These are phyloP conservation scores for Turritis glabra DNA, from an alignment of 345 rosid species.

Conservation along the genomic window DNA sequence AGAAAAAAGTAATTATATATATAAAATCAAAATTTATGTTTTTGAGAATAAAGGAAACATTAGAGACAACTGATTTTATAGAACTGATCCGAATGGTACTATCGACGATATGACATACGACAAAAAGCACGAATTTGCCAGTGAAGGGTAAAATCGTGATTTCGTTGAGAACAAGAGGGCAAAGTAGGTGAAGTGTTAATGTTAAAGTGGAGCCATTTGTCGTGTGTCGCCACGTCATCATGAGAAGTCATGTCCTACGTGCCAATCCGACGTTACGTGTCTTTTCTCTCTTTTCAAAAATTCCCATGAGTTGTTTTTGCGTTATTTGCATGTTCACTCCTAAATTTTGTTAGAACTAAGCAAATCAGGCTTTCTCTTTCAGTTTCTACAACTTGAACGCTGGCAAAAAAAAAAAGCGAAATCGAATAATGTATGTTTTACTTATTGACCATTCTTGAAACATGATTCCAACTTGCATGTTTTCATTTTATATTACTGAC, in stretches of 20 bases:
- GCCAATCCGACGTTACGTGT: constrained; percentile 22
- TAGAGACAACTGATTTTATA: constrained; percentile 23
- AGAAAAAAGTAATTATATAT: neutral
- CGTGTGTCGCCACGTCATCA: constrained; percentile 30
- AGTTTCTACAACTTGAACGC: neutral
- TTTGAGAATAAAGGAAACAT: constrained; percentile 27
- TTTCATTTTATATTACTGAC: neutral
- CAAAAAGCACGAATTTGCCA: constrained; percentile 21
- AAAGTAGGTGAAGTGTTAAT: constrained; percentile 26
- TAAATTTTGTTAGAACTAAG: neutral
- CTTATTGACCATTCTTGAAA: neutral
- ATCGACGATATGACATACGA: constrained; percentile 21
- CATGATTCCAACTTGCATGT: constrained; percentile 19
- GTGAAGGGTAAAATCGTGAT: constrained; percentile 8
- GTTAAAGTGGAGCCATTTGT: constrained; percentile 16
- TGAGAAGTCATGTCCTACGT: constrained; percentile 29
- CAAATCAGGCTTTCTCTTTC: neutral
- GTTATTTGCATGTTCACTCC: neutral
- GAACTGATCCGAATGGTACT: constrained; percentile 28
- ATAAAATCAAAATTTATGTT: constrained; percentile 24
- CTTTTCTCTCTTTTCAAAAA: neutral
- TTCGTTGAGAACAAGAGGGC: neutral
- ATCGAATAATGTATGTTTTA: too few species aligned
- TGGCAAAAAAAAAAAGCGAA: too few species aligned
- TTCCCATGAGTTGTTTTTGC: neutral